Conservation (phyloP, 2,329 filamentous ascomycete genomes). For the Pyricularia sp. region DNA sequence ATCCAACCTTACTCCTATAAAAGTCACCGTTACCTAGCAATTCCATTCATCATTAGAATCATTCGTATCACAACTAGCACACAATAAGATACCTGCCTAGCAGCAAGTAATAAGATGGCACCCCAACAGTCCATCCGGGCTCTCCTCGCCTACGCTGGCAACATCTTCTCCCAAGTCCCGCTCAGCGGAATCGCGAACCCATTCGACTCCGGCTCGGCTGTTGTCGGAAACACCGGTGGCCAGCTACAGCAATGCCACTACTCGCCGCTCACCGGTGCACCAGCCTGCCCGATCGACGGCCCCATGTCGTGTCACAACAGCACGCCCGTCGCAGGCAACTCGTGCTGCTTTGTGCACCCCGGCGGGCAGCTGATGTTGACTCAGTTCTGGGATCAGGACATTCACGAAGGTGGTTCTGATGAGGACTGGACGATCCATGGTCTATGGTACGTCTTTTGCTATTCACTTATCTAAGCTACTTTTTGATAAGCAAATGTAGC, state of each 20-base stretch:
- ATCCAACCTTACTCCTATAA: background rate
- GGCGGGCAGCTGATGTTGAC: conserved; percentile 27
- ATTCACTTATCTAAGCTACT: background rate
- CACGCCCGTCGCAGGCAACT: conserved; percentile 19
- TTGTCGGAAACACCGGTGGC: background rate
- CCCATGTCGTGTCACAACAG: conserved; percentile 27
- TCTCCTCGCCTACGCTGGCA: conserved; percentile 2
- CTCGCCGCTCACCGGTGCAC: conserved; percentile 4
- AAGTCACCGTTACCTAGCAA: background rate
- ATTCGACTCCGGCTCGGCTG: background rate
- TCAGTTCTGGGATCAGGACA: conserved; percentile 30
- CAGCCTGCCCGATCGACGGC: conserved; percentile 24
- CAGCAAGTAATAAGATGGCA: background rate
- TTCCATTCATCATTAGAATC: background rate
- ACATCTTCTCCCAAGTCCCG: conserved; percentile 4
- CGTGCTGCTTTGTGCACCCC: conserved; percentile 29
- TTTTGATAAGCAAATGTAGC: background rate
- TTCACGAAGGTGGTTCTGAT: conserved; percentile 25
- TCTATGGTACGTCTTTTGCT: conserved; percentile 22
- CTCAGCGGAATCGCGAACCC: conserved; percentile 5
- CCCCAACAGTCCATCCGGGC: conserved; percentile 3
- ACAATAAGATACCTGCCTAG: background rate
- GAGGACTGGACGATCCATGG: conserved; percentile 31
- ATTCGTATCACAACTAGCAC: background rate
- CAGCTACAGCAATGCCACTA: conserved; percentile 1